Percentiles rank a stretch among this genome's conserved stretches.
Evolutionary conservation across 768 basidiomycete genomes (phyloP).

Genomic region (Panaeolus cyanescens): DNA sequence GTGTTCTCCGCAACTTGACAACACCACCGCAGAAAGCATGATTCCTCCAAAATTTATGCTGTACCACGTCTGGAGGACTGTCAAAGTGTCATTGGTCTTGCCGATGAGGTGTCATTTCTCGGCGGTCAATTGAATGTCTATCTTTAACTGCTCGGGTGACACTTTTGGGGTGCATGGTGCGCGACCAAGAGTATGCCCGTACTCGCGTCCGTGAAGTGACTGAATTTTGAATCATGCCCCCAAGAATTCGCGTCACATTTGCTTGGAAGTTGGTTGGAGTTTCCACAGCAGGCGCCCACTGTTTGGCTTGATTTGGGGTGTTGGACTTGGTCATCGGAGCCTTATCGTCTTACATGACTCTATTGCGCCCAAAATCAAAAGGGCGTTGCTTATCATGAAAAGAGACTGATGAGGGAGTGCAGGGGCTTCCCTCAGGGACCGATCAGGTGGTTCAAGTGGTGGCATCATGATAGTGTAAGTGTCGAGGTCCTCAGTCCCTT

Average conservation of each 20-base stretch:
- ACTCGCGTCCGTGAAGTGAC: neutral
- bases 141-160: neutral
- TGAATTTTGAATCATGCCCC: too few relatives aligned
- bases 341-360: constrained; percentile 1
- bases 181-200: neutral
- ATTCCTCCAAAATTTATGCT: neutral
- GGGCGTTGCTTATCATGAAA: neutral
- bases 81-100: neutral
- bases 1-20: neutral
- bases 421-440: neutral
- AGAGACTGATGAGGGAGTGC: neutral
- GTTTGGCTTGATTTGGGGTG: neutral
- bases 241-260: neutral
- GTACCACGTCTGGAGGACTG: neutral
- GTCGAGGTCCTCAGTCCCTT: neutral
- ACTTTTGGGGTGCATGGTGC: neutral
- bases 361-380: neutral
- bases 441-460: neutral
- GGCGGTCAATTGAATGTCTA: neutral
- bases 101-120: neutral
- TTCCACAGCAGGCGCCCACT: constrained; percentile 2
- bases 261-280: neutral
- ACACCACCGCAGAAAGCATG: neutral
- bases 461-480: neutral
- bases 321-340: neutral